Conservation (phyloP, 306 rosid genomes). For the Vigna unguiculata region DNA sequence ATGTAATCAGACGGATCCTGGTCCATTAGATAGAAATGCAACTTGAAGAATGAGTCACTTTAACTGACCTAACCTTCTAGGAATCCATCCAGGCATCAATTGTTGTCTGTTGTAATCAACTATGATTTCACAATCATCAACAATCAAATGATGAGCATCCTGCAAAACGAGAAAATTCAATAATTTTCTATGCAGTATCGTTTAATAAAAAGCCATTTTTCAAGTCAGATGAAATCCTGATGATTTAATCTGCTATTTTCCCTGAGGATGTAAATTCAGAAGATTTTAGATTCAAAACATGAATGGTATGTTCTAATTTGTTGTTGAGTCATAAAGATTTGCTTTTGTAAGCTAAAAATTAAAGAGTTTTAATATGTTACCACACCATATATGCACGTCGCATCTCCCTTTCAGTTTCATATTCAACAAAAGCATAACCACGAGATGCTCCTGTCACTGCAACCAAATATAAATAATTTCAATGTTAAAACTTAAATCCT, state of each 20-base stretch:
- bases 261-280: conserved; percentile 8
- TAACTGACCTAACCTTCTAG: conserved; percentile 88
- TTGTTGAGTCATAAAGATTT: background rate
- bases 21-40: background rate
- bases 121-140: conserved; percentile 80
- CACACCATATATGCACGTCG: conserved; percentile 75
- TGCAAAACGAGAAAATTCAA: conserved; percentile 45
- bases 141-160: conserved; percentile 86
- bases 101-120: conserved; percentile 91
- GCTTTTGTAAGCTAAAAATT: background rate
- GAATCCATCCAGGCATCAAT: conserved; percentile 97
- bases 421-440: conserved; percentile 96
- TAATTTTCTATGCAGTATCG: conserved; percentile 6
- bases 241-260: conserved; percentile 12
- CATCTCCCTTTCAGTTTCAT: conserved; percentile 84
- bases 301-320: background rate
- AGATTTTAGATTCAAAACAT: conserved; percentile 2
- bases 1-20: conserved; percentile 33
- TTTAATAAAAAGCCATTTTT: conserved; percentile 6
- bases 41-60: conserved; percentile 38
- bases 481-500: conserved; percentile 8
- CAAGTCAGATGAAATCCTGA: conserved; percentile 21
- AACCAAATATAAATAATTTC: conserved; percentile 33
- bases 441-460: conserved; percentile 92
- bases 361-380: conserved; percentile 21